These are phyloP conservation scores for Phytophthora colocasiae DNA, from an alignment of 352 stramenopile species.

Conservation along the genomic window DNA sequence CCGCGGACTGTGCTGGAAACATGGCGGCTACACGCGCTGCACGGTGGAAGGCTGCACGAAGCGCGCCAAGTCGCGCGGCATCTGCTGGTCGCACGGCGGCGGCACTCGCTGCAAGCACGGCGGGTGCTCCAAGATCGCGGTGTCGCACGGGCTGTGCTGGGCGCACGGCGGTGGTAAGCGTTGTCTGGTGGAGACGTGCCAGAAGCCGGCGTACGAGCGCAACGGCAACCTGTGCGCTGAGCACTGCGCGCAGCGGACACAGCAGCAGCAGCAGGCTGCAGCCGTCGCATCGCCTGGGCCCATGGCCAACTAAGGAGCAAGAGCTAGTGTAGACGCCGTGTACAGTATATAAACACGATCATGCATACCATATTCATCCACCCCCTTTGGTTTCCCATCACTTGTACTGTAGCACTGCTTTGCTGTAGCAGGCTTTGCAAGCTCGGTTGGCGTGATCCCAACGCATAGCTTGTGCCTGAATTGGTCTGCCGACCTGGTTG, in stretches of 20 bases:
- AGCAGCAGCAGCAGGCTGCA: constrained; percentile 3
- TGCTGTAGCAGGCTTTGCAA: too few species aligned
- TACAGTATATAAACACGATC: constrained; percentile 37
- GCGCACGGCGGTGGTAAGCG: constrained; percentile 56
- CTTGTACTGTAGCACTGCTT: too few species aligned
- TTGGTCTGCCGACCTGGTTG: background rate
- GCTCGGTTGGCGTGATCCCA: too few species aligned
- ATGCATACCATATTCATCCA: constrained; percentile 10
- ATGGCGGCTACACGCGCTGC: constrained; percentile 59
- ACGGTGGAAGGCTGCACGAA: constrained; percentile 61
- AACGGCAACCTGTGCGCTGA: constrained; percentile 60
- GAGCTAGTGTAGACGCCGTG: constrained; percentile 22
- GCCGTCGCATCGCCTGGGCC: background rate
- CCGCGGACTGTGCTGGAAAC: constrained; percentile 50
- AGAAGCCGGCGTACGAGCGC: constrained; percentile 65
- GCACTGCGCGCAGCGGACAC: constrained; percentile 28
- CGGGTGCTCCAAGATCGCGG: constrained; percentile 61
- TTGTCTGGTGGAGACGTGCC: constrained; percentile 44
- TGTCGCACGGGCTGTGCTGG: constrained; percentile 61
- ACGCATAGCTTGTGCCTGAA: too few species aligned
- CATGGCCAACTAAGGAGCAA: constrained; percentile 11
- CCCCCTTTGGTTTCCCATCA: background rate
- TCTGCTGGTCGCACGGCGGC: constrained; percentile 88
- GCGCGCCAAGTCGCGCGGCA: constrained; percentile 78
- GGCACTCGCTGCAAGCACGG: constrained; percentile 66